A percentile compares a stretch with the other conserved stretches of the same genome.
Conservation (phyloP, 208 protist genomes). For the Zelonia costaricensis region DNA sequence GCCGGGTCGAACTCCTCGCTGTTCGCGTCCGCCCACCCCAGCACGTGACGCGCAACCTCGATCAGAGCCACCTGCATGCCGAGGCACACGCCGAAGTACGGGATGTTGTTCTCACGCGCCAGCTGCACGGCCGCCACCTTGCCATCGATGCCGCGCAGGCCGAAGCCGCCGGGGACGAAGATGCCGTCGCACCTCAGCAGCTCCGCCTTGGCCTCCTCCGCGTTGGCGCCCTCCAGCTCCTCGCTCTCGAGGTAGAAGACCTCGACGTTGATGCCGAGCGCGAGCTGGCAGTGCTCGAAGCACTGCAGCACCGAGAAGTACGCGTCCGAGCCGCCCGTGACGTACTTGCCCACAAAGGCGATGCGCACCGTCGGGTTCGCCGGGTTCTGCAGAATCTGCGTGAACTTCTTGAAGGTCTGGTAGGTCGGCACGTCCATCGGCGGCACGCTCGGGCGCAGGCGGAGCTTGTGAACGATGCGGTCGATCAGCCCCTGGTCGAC, state of each 20-base stretch:
- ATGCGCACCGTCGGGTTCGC: slow-evolving; percentile 89
- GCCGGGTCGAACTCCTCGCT: slow-evolving; percentile 94
- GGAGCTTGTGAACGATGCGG: slow-evolving; percentile 80
- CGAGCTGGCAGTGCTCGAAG: slow-evolving; percentile 95
- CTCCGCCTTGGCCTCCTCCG: slow-evolving; percentile 63
- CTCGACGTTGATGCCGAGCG: slow-evolving; percentile 91
- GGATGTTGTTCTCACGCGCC: slow-evolving; percentile 95
- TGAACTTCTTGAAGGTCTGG: slow-evolving; percentile 76
- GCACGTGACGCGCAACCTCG: slow-evolving; percentile 94
- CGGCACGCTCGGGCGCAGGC: slow-evolving; percentile 39
- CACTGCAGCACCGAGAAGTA: slow-evolving; percentile 98
- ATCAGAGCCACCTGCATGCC: slow-evolving; percentile 98
- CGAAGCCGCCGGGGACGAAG: slow-evolving; percentile 99
- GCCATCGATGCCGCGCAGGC: slow-evolving; percentile 96
- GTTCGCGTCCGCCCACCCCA: slow-evolving; percentile 92
- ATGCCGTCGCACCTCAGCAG: slow-evolving; percentile 94
- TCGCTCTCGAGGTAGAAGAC: slow-evolving; percentile 95
- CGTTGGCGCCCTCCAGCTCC: slow-evolving; percentile 70
- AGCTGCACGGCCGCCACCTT: slow-evolving; percentile 96
- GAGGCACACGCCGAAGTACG: slow-evolving; percentile 99
- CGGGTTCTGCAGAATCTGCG: slow-evolving; percentile 72
- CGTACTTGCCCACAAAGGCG: slow-evolving; percentile 99
- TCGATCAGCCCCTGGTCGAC: slow-evolving; percentile 86
- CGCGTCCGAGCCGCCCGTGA: slow-evolving; percentile 93
- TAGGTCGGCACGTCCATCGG: slow-evolving; percentile 71